Evolutionary conservation across 768 basidiomycete species (phyloP), one percentile per base, ranked within the genome.

Genomic region (Lactarius hengduanensis): DNA sequence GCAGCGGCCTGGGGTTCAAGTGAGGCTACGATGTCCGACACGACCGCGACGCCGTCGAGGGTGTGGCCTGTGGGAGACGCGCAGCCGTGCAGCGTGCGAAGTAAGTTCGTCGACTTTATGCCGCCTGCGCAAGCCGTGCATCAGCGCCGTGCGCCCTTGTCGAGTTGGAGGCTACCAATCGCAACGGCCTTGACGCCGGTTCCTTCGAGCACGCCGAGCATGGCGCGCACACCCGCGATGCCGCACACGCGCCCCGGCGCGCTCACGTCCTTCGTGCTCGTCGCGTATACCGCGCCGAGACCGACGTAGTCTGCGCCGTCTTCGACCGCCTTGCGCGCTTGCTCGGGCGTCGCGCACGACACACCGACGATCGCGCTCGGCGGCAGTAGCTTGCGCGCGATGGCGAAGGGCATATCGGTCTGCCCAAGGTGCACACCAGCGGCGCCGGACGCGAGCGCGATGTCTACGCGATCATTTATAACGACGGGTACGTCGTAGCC

Each of bases 401-500:
- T 73, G 50, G 80, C 73, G 13, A 91, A 80, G 2, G 90, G 84
- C 84, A 93, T 91, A 74, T 96, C 95, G 0, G 85, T 83, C 77
- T 97, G 96, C 7, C 96, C 96, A 54, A 97, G 79, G 74, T 98
- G 96, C 13, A 96, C 87, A 18, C 95, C 94, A 55, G 84, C 83
- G 3, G 89, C 88, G 54, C 84, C 79, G 26, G 92, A 78, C 8
- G 92, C 91, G 26, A 95, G 80, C 10, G 91, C 92, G 28, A 98
- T 86, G 72, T 97, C 96, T 64, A 96, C 80, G 11, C 94, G 85
- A 75, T 92, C 91, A 73, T 94, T 93, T 77, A 98, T 91, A 65
- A 98, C 79, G 5, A 97, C 77, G 0, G 94, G 94, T 34, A 96
- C 84, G 50, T 83, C 80, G 80, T 93, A 90, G 76, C 82, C 83